Conservation (phyloP, 805 yeast species). For the Metschnikowia kofuensis region DNA sequence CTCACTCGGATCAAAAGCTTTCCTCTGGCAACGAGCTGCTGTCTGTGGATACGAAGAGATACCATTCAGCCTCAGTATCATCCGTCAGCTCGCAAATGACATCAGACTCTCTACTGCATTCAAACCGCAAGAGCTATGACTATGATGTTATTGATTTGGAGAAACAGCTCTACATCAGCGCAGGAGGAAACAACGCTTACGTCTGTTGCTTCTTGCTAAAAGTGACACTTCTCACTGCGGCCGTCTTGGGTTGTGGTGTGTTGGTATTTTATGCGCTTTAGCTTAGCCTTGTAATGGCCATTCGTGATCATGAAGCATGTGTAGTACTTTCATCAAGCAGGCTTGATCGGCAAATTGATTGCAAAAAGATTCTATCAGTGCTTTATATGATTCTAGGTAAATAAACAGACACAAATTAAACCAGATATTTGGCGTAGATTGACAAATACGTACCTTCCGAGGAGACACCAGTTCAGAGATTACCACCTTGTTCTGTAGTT, state of each 20-base stretch:
- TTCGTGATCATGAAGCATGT: not conserved
- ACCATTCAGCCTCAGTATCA: slow-evolving; percentile 24
- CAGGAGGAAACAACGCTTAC: slow-evolving; percentile 36
- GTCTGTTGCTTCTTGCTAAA: slow-evolving; percentile 33
- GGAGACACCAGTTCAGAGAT: no score
- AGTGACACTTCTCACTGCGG: slow-evolving; percentile 24
- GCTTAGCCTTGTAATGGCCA: not conserved
- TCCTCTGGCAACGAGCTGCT: not conserved
- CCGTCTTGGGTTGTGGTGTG: slow-evolving; percentile 33
- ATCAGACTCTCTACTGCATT: not conserved
- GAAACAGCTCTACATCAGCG: slow-evolving; percentile 32
- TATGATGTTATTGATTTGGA: slow-evolving; percentile 30
- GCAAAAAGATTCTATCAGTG: not conserved
- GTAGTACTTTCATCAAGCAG: not conserved
- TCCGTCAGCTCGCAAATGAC: slow-evolving; percentile 22
- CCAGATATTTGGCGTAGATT: no score
- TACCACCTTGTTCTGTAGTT: no score
- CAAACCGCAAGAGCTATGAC: not conserved
- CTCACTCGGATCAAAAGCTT: slow-evolving; percentile 2
- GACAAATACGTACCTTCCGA: no score
- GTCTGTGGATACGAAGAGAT: slow-evolving; percentile 15
- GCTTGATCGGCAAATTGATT: not conserved
- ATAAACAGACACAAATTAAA: not conserved
- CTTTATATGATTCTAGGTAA: not conserved
- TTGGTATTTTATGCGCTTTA: slow-evolving; percentile 34